phyloP scores from a whole-genome alignment of 108 stramenopile species.

The Nitzschia sp. region DNA sequence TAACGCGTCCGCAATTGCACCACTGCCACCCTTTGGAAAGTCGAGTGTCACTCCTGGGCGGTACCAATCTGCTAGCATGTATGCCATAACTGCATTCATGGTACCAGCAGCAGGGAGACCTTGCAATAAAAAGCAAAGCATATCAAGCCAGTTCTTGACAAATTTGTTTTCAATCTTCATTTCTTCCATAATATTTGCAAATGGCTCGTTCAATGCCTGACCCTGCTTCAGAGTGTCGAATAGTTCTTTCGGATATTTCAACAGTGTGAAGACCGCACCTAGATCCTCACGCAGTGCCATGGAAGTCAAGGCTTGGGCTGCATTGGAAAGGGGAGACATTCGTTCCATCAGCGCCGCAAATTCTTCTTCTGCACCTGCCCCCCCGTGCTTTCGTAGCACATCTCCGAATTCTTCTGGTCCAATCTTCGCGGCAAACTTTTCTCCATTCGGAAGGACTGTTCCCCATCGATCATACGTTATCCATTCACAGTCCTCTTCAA shows the following conservation, averaged over 20 bases:
- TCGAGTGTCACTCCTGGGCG: slow-evolving; percentile 87
- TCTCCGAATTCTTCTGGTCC: slow-evolving; percentile 80
- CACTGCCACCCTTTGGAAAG: slow-evolving; percentile 89
- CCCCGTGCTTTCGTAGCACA: slow-evolving; percentile 69
- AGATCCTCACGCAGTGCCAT: slow-evolving; percentile 68
- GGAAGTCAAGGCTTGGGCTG: slow-evolving; percentile 72
- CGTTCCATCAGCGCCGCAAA: slow-evolving; percentile 68
- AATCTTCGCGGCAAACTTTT: slow-evolving; percentile 76
- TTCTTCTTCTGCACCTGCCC: slow-evolving; percentile 68
- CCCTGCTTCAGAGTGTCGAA: slow-evolving; percentile 65
- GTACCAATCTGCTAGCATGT: slow-evolving; percentile 95
- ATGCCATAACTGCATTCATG: slow-evolving; percentile 91
- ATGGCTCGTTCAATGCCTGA: slow-evolving; percentile 64
- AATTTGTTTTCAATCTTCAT: slow-evolving; percentile 82
- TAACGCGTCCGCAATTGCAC: slow-evolving; percentile 85
- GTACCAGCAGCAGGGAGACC: slow-evolving; percentile 88
- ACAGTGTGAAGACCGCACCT: slow-evolving; percentile 63
- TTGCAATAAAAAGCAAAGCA: slow-evolving; percentile 82
- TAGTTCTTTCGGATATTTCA: slow-evolving; percentile 71
- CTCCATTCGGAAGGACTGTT: slow-evolving; percentile 77
- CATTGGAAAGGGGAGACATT: slow-evolving; percentile 72
- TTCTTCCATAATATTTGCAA: slow-evolving; percentile 68
- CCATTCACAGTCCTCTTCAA: slow-evolving; percentile 73
- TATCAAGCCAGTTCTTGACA: slow-evolving; percentile 88
- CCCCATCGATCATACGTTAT: slow-evolving; percentile 90